These are phyloP conservation scores for Cutaneotrichosporon sp. DNA, from an alignment of 1,284 basidiomycete genomes.

Conservation along the genomic window DNA sequence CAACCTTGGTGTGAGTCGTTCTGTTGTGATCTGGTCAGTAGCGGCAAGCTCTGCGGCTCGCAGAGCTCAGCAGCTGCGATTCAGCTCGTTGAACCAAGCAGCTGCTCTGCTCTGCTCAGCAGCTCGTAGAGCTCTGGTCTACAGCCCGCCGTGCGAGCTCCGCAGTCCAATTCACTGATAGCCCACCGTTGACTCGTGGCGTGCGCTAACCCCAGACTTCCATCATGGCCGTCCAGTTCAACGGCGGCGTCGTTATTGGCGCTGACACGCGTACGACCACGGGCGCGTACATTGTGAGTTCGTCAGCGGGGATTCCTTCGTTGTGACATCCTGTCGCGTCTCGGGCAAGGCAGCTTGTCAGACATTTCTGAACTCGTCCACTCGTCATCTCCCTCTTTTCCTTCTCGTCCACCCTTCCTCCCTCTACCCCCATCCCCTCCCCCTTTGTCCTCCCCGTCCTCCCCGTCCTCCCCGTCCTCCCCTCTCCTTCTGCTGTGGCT, in stretches of 20 bases:
- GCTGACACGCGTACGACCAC: slow-evolving; percentile 97
- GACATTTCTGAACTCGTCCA: too few species aligned
- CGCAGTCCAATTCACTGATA: too few species aligned
- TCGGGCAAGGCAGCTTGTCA: too few species aligned
- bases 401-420: background rate
- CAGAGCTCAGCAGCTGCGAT: too few species aligned
- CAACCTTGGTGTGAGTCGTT: slow-evolving; percentile 78
- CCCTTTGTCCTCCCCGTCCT: background rate
- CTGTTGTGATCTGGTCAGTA: background rate
- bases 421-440: background rate
- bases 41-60: background rate
- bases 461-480: background rate
- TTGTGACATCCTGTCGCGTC: background rate
- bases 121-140: too few species aligned
- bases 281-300: slow-evolving; percentile 86
- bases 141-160: too few species aligned
- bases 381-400: too few species aligned
- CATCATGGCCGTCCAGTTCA: slow-evolving; percentile 99
- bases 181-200: too few species aligned
- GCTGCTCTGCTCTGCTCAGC: too few species aligned
- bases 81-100: too few species aligned
- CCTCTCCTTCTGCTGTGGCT: background rate
- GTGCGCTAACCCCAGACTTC: slow-evolving; percentile 67
- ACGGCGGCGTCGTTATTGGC: slow-evolving; percentile 91
- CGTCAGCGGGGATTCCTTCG: background rate